Percentiles rank a stretch among this genome's conserved stretches.
Conservation (phyloP, 805 yeast species). For the Lipomyces lipofer region DNA sequence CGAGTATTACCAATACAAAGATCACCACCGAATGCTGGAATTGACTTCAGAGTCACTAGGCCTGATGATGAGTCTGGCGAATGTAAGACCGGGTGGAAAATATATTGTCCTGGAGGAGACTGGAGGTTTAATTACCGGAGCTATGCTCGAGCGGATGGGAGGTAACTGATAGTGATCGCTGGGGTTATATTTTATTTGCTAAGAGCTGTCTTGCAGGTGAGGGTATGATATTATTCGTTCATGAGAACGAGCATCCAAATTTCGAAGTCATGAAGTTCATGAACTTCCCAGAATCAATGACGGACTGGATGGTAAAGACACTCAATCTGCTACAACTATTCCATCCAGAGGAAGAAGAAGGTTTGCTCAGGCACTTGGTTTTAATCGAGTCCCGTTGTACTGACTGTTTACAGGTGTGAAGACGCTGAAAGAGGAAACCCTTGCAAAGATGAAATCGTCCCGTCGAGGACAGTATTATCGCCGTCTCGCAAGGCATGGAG, state of each 20-base stretch:
- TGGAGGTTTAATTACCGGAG: conserved; percentile 85
- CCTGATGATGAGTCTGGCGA: conserved; percentile 70
- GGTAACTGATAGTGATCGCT: no score
- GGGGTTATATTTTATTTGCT: no score
- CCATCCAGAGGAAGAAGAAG: conserved; percentile 66
- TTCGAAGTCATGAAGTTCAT: conserved; percentile 67
- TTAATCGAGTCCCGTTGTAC: no score
- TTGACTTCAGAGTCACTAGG: conserved; percentile 85
- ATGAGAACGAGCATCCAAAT: conserved; percentile 93
- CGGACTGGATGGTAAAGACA: conserved; percentile 60
- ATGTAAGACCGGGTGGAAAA: conserved; percentile 84
- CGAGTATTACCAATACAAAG: conserved; percentile 75
- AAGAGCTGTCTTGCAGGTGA: conserved; percentile 35
- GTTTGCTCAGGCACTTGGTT: no score
- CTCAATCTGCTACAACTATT: conserved; percentile 77
- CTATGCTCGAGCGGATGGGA: conserved; percentile 87
- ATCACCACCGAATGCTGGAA: conserved; percentile 68
- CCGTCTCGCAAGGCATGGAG: conserved; percentile 58
- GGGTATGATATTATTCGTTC: conserved; percentile 72
- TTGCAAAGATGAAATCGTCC: conserved; percentile 56
- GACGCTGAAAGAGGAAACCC: conserved; percentile 50
- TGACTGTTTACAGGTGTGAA: conserved; percentile 34
- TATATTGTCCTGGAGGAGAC: conserved; percentile 90
- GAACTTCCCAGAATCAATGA: conserved; percentile 53
- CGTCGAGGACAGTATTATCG: conserved; percentile 68